These are phyloP conservation scores for Ilyonectria robusta DNA, from an alignment of 2,329 filamentous ascomycete species.

Conservation along the genomic window DNA sequence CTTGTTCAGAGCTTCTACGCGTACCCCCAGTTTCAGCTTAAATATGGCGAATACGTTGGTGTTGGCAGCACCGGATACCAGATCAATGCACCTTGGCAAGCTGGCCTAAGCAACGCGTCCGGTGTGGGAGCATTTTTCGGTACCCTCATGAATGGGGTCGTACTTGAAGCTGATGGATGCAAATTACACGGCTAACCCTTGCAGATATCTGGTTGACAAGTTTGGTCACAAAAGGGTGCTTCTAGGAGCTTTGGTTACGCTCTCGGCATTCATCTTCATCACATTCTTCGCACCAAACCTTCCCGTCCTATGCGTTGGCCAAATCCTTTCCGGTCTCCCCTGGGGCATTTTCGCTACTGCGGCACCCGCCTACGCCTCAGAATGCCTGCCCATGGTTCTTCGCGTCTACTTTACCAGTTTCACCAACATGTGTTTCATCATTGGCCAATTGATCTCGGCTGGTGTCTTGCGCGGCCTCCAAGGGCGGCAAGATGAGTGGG, in stretches of 20 bases:
- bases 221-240: conserved; percentile 61
- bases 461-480: conserved; percentile 44
- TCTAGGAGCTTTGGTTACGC: conserved; percentile 55
- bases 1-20: conserved; percentile 56
- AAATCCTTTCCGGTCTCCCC: conserved; percentile 62
- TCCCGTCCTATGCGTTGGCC: conserved; percentile 56
- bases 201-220: conserved; percentile 54
- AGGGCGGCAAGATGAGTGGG: conserved; percentile 55
- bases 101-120: conserved; percentile 60
- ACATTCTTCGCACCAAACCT: conserved; percentile 61
- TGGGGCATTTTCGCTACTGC: conserved; percentile 63
- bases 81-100: conserved; percentile 65
- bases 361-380: conserved; percentile 63
- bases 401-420: conserved; percentile 62
- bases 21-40: conserved; percentile 47
- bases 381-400: conserved; percentile 56
- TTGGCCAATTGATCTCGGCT: conserved; percentile 61
- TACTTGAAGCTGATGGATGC: neutral
- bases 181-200: neutral
- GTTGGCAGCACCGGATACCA: conserved; percentile 49
- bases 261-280: conserved; percentile 61
- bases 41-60: conserved; percentile 48
- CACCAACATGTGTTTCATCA: conserved; percentile 63
- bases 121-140: conserved; percentile 65
- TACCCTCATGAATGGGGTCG: conserved; percentile 60